Conservation (phyloP, 148 eudicot genomes). For the Rhododendron molle region DNA sequence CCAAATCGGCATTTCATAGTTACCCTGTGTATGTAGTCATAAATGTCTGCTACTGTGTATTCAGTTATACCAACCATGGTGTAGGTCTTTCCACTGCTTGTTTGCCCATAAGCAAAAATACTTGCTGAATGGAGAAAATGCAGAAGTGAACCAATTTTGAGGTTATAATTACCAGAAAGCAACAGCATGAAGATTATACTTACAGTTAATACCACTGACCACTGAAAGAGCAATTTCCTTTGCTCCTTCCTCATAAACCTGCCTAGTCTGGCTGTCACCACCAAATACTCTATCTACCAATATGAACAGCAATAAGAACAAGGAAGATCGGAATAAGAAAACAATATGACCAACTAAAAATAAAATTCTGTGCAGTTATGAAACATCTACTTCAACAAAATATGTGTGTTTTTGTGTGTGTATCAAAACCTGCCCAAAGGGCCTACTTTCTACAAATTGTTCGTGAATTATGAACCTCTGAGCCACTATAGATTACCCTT, state of each 20-base stretch:
- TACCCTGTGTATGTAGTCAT: conserved; percentile 54
- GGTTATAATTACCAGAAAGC: background rate
- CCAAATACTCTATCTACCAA: conserved; percentile 11
- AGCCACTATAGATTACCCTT: background rate
- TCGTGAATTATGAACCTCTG: background rate
- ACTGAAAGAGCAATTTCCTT: conserved; percentile 78
- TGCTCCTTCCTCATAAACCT: conserved; percentile 74
- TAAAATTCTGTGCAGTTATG: background rate
- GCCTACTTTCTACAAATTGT: background rate
- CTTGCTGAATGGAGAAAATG: conserved; percentile 45
- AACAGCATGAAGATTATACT: conserved; percentile 18
- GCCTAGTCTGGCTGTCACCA: conserved; percentile 45
- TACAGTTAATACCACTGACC: conserved; percentile 72
- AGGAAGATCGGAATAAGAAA: background rate
- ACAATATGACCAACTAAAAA: background rate
- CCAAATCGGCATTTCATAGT: background rate
- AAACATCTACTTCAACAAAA: background rate
- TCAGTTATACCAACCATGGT: conserved; percentile 78
- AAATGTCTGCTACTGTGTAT: conserved; percentile 58
- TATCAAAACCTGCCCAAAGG: background rate
- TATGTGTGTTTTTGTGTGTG: too few relatives aligned
- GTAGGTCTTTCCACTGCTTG: conserved; percentile 92
- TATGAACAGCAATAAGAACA: background rate
- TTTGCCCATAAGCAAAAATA: conserved; percentile 90
- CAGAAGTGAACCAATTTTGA: background rate